A percentile compares a stretch with the other conserved stretches of the same genome.
Conservation (phyloP, 345 rosid species). For the Balakata baccata region DNA sequence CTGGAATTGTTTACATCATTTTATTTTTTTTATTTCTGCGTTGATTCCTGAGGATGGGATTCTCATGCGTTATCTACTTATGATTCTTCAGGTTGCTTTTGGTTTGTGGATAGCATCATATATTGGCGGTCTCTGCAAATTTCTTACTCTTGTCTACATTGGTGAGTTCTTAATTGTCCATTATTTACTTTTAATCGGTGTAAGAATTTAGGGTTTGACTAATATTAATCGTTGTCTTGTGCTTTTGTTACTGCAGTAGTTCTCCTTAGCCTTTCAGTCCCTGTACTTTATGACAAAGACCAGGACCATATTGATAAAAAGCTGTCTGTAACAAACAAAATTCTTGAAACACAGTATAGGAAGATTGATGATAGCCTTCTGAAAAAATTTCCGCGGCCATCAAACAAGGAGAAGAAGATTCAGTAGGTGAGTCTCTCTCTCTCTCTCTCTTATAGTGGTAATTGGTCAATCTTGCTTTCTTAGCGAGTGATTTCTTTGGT, state of each 20-base stretch:
- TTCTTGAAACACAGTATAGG: conserved; percentile 52
- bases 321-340: conserved; percentile 39
- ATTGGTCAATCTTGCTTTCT: not conserved
- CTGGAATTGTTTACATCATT: not conserved
- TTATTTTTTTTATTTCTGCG: not conserved
- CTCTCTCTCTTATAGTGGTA: too few relatives aligned
- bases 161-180: conserved; percentile 47
- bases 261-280: conserved; percentile 68
- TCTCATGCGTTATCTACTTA: not conserved
- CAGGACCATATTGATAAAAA: conserved; percentile 67
- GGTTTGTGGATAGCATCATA: conserved; percentile 55
- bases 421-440: conserved; percentile 48
- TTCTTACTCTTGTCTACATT: conserved; percentile 68
- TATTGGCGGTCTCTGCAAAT: conserved; percentile 65
- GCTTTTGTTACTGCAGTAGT: conserved; percentile 41
- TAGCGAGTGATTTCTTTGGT: not conserved
- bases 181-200: not conserved
- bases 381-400: conserved; percentile 41
- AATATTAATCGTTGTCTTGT: not conserved
- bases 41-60: not conserved
- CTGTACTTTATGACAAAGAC: conserved; percentile 66
- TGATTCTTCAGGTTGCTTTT: conserved; percentile 50
- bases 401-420: conserved; percentile 64
- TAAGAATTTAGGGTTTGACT: not conserved
- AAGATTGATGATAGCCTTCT: too few relatives aligned